phyloP scores from a whole-genome alignment of 768 basidiomycete genomes.

The Hysterangium stoloniferum region DNA sequence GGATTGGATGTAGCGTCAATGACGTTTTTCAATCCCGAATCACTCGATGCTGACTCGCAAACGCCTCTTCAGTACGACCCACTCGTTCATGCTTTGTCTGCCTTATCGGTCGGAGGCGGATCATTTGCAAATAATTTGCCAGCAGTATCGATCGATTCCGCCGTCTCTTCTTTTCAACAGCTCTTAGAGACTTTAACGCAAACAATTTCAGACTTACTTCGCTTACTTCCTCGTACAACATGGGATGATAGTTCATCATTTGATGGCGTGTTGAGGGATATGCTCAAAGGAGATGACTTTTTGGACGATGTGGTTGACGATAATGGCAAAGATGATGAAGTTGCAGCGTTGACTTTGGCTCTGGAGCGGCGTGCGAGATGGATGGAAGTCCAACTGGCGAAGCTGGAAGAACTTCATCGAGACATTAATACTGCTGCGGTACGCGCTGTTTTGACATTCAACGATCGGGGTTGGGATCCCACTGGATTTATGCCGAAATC shows the following conservation, averaged over 20 bases:
- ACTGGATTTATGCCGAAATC: conserved; percentile 56
- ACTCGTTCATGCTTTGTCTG: conserved; percentile 77
- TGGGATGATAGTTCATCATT: conserved; percentile 90
- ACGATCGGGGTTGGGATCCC: conserved; percentile 80
- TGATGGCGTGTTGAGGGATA: conserved; percentile 77
- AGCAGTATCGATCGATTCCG: conserved; percentile 83
- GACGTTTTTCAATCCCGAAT: conserved; percentile 66
- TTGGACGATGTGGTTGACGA: conserved; percentile 69
- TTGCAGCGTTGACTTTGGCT: conserved; percentile 73
- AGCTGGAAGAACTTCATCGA: conserved; percentile 81
- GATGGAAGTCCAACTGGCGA: conserved; percentile 89
- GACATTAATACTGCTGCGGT: conserved; percentile 88
- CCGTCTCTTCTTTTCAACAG: conserved; percentile 85
- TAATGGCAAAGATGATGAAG: conserved; percentile 70
- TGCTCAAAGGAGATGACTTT: conserved; percentile 85
- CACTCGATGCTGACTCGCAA: conserved; percentile 66
- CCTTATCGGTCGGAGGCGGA: conserved; percentile 77
- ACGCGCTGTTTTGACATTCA: conserved; percentile 71
- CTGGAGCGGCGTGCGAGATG: conserved; percentile 85
- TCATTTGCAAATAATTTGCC: conserved; percentile 81
- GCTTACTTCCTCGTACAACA: conserved; percentile 78
- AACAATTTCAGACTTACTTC: conserved; percentile 79
- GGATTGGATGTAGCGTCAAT: conserved; percentile 58
- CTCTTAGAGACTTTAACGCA: conserved; percentile 83
- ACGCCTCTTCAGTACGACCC: conserved; percentile 82